These are phyloP conservation scores for Gymnopilus dilepis DNA, from an alignment of 768 basidiomycete genomes.

Conservation along the genomic window DNA sequence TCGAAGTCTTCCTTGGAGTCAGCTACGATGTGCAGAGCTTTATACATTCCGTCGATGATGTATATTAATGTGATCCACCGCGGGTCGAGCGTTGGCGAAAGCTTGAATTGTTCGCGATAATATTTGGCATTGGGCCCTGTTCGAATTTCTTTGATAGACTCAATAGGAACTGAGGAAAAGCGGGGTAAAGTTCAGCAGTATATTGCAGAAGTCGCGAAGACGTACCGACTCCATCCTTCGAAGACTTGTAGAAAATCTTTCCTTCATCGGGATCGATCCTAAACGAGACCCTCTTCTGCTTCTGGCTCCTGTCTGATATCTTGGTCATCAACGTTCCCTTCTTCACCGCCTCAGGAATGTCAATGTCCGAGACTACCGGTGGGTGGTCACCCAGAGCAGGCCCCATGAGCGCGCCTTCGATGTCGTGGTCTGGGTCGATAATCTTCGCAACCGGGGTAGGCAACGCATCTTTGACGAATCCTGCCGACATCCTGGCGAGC, in stretches of 20 bases:
- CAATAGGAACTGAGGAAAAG: constrained; percentile 70
- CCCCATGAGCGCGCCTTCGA: not conserved
- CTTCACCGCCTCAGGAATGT: constrained; percentile 56
- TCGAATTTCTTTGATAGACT: constrained; percentile 87
- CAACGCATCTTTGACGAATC: constrained; percentile 28
- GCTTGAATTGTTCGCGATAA: constrained; percentile 73
- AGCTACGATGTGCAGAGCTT: constrained; percentile 86
- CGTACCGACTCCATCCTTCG: constrained; percentile 62
- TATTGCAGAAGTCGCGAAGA: constrained; percentile 21
- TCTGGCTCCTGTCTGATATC: constrained; percentile 65
- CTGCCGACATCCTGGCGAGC: constrained; percentile 32
- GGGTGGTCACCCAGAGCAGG: constrained; percentile 21
- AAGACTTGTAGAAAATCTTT: constrained; percentile 73
- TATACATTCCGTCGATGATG: constrained; percentile 76
- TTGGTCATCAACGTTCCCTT: constrained; percentile 79
- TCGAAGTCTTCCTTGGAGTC: constrained; percentile 52
- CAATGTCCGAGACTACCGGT: constrained; percentile 38
- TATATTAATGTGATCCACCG: constrained; percentile 91
- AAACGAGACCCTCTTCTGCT: constrained; percentile 70
- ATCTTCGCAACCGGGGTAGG: constrained; percentile 1
- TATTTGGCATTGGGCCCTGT: constrained; percentile 71
- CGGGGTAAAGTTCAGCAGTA: constrained; percentile 1
- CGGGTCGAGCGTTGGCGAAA: constrained; percentile 62
- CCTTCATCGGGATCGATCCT: constrained; percentile 79
- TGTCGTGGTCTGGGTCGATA: constrained; percentile 4